These are phyloP conservation scores for Raddia guianensis DNA, from an alignment of 176 grass and related monocot species.

Conservation along the genomic window DNA sequence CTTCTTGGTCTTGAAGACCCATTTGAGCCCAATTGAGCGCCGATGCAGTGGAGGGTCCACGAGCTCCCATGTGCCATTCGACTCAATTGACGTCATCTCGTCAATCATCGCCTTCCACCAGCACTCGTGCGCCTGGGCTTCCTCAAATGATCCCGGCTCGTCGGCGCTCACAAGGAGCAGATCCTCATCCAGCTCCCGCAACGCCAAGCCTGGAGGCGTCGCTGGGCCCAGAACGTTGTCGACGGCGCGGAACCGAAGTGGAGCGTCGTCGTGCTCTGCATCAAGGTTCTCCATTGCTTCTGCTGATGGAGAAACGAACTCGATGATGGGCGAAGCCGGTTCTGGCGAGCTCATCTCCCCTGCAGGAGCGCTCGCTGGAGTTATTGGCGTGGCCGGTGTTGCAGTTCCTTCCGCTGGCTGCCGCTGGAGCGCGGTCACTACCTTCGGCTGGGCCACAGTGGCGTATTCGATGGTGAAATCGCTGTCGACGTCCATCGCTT, in stretches of 20 bases:
- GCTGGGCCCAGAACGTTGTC: neutral
- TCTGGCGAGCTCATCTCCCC: too few relatives aligned
- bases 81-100: neutral
- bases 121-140: neutral
- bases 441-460: neutral
- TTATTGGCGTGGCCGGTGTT: too few relatives aligned
- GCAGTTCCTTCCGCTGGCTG: neutral
- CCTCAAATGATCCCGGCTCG: neutral
- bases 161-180: neutral
- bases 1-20: neutral
- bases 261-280: neutral
- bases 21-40: neutral
- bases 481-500: too few relatives aligned
- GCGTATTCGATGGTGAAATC: neutral
- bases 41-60: neutral
- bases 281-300: neutral
- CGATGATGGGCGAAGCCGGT: too few relatives aligned
- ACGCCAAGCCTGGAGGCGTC: neutral
- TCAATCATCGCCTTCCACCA: neutral
- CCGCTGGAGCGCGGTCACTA: neutral
- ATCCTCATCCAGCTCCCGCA: neutral
- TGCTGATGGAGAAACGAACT: neutral
- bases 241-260: neutral
- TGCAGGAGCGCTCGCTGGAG: too few relatives aligned
- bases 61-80: neutral